Evolutionary conservation across 257 asterid species (phyloP).

Genomic region (Marsdenia floribunda): DNA sequence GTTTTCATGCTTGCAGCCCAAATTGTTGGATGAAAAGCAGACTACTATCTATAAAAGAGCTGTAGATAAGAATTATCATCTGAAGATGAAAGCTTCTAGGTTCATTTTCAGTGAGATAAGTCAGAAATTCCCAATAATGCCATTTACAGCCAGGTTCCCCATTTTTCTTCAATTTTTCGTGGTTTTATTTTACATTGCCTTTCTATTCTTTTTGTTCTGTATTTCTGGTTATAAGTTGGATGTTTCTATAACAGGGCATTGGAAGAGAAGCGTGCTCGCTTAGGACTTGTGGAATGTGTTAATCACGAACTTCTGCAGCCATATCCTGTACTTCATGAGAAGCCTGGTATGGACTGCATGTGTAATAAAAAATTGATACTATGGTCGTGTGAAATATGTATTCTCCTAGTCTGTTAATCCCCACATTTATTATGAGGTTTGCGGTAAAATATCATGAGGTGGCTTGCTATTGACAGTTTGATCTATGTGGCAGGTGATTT

Average conservation of each 20-base stretch:
- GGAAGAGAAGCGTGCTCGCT: conserved; percentile 82
- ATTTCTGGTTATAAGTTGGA: background rate
- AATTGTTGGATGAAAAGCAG: conserved; percentile 67
- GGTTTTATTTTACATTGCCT: background rate
- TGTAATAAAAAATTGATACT: background rate
- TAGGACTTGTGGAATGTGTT: conserved; percentile 82
- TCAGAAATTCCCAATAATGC: conserved; percentile 73
- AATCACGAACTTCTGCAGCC: conserved; percentile 82
- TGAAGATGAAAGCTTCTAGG: conserved; percentile 74
- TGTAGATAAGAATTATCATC: conserved; percentile 61
- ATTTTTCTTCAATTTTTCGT: no score
- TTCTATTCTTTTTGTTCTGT: background rate
- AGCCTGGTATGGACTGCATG: conserved; percentile 49
- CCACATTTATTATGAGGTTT: background rate
- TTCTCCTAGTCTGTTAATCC: background rate
- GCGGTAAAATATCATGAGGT: background rate
- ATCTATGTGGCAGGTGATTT: conserved; percentile 49
- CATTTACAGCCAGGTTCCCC: conserved; percentile 60
- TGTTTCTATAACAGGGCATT: conserved; percentile 47
- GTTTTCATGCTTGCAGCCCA: conserved; percentile 43
- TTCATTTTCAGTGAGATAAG: conserved; percentile 64
- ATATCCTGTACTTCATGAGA: conserved; percentile 85
- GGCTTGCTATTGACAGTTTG: background rate
- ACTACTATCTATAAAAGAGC: conserved; percentile 70
- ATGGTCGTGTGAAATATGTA: background rate